Evolutionary conservation across 257 asterid genomes (phyloP).

Genomic region (Solanum piurae): DNA sequence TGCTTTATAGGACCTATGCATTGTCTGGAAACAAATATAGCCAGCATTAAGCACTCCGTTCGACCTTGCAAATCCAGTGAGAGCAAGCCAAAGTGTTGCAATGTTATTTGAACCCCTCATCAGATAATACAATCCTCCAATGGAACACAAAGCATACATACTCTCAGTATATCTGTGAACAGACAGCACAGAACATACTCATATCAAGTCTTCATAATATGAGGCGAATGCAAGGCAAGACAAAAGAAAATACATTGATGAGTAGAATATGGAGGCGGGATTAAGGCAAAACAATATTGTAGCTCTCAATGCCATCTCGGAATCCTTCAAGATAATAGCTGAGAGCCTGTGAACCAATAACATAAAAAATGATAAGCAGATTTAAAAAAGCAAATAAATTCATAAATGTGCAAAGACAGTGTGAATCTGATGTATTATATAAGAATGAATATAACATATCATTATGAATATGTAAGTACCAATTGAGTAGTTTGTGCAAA

Average conservation of each 20-base stretch:
- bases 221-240: conserved; percentile 2
- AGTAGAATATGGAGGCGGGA: conserved; percentile 95
- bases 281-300: conserved; percentile 83
- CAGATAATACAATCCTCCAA: conserved; percentile 68
- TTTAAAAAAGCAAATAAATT: background rate
- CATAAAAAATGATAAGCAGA: background rate
- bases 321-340: conserved; percentile 44
- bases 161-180: conserved; percentile 84
- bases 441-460: background rate
- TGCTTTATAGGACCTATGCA: conserved; percentile 49
- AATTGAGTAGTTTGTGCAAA: background rate
- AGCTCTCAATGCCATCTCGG: conserved; percentile 71
- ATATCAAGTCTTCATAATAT: background rate
- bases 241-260: conserved; percentile 58
- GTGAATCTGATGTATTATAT: background rate
- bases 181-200: conserved; percentile 4
- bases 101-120: conserved; percentile 32
- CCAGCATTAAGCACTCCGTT: conserved; percentile 92
- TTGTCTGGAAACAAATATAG: conserved; percentile 56
- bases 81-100: conserved; percentile 65
- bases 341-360: conserved; percentile 52
- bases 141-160: conserved; percentile 61
- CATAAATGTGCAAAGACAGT: background rate
- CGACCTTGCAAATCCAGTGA: conserved; percentile 79
- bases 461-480: background rate